Conservation (phyloP, 225 moss, liverwort and hornwort genomes). For the Bryoerythrophyllum caledonicum region DNA sequence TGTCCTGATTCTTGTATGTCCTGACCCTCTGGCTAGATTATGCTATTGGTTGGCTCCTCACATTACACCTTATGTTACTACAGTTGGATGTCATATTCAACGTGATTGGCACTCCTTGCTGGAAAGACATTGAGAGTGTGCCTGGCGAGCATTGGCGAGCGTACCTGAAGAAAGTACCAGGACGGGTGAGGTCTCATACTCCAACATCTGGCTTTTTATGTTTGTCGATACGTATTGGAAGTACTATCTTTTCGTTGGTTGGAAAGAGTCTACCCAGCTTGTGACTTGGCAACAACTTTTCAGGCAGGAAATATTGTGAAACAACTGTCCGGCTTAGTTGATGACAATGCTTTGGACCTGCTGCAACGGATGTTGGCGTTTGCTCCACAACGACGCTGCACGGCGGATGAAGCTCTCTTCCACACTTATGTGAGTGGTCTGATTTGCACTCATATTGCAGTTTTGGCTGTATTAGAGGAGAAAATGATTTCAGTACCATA, state of each 20-base stretch:
- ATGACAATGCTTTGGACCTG: constrained; percentile 87
- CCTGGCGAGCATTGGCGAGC: constrained; percentile 86
- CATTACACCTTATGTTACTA: constrained; percentile 13
- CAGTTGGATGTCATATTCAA: constrained; percentile 95
- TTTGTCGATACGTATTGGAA: neutral
- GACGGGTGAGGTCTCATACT: constrained; percentile 57
- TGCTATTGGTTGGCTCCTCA: neutral
- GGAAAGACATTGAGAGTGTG: constrained; percentile 94
- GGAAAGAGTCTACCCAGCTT: constrained; percentile 5
- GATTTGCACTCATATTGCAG: neutral
- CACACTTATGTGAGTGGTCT: constrained; percentile 75
- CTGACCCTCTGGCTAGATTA: neutral
- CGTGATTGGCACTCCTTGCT: constrained; percentile 93
- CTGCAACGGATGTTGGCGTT: constrained; percentile 91
- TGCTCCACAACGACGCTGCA: constrained; percentile 92
- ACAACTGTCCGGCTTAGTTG: constrained; percentile 66
- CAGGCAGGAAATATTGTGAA: constrained; percentile 83
- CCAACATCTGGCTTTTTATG: neutral
- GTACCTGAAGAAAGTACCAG: constrained; percentile 86
- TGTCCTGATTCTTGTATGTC: constrained; percentile 2
- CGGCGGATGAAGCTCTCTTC: constrained; percentile 85
- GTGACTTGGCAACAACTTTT: neutral
- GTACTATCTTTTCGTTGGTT: constrained; percentile 9
- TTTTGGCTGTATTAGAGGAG: neutral
- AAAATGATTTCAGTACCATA: too few species aligned